Percentiles rank a stretch among this genome's conserved stretches.
Conservation (phyloP, 257 asterid genomes). For the Ajuga chamaepitys region DNA sequence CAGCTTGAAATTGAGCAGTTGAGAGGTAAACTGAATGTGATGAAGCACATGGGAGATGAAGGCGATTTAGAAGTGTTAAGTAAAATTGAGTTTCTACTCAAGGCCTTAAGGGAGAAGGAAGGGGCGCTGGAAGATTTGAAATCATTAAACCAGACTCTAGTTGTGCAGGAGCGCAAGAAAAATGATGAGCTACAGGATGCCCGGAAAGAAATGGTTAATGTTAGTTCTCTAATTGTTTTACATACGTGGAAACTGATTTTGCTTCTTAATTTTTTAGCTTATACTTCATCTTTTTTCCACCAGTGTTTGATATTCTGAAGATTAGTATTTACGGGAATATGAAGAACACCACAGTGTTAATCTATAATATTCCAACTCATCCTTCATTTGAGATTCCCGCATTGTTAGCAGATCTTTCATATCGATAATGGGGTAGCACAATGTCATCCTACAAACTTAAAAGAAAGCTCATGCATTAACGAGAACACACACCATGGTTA, state of each 20-base stretch:
- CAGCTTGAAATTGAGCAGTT: conserved; percentile 70
- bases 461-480: neutral
- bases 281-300: neutral
- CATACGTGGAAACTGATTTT: neutral
- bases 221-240: conserved; percentile 29
- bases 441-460: neutral
- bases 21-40: conserved; percentile 59
- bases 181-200: conserved; percentile 92
- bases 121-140: conserved; percentile 58
- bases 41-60: conserved; percentile 56
- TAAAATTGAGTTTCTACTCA: conserved; percentile 45
- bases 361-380: neutral
- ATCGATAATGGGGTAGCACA: neutral
- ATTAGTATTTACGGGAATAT: conserved; percentile 6
- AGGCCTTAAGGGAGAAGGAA: conserved; percentile 69
- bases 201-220: conserved; percentile 80
- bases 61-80: conserved; percentile 57
- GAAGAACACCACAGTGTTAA: neutral
- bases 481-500: neutral
- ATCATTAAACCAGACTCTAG: conserved; percentile 50
- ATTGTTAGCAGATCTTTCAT: neutral
- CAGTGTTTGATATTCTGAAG: neutral
- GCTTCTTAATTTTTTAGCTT: conserved; percentile 4
- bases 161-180: conserved; percentile 70
- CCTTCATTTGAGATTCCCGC: neutral